Percentiles rank a stretch among this genome's conserved stretches.
Evolutionary conservation across 352 stramenopile species (phyloP).

Genomic region (Peronosclerospora sorghi): DNA sequence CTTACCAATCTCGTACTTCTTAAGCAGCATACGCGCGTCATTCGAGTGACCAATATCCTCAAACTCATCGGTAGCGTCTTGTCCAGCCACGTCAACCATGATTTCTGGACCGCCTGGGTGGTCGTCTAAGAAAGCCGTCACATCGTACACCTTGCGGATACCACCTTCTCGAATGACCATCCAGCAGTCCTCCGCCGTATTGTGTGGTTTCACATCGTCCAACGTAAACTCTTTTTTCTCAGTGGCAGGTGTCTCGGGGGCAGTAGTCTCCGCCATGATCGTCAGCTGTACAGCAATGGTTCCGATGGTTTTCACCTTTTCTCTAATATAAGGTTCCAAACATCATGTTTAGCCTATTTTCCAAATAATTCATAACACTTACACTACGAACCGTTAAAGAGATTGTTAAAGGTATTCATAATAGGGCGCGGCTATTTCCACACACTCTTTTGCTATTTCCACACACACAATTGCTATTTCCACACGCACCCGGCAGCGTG

Average conservation of each 20-base stretch:
- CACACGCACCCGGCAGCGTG: no score
- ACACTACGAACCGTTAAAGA: no score
- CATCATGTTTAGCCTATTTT: no score
- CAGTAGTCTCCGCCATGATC: conserved; percentile 16
- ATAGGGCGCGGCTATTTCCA: no score
- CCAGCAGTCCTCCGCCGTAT: conserved; percentile 74
- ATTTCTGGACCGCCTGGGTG: conserved; percentile 98
- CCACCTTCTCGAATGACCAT: conserved; percentile 69
- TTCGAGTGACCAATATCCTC: conserved; percentile 98
- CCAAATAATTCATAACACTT: no score
- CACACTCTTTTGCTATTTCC: no score
- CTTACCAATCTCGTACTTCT: conserved; percentile 88
- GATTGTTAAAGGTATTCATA: no score
- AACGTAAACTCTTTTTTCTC: conserved; percentile 81
- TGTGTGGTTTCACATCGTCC: conserved; percentile 88
- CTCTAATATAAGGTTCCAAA: no score
- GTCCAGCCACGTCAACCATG: conserved; percentile 90
- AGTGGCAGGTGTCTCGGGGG: conserved; percentile 6
- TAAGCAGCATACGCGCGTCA: conserved; percentile 89
- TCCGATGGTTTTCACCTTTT: no score
- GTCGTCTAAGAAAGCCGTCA: conserved; percentile 96
- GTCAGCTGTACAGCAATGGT: no score
- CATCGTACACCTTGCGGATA: conserved; percentile 92
- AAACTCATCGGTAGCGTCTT: conserved; percentile 90
- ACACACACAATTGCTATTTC: no score